phyloP scores from a whole-genome alignment of 2,329 filamentous ascomycete species.

The Cadophora malorum region DNA sequence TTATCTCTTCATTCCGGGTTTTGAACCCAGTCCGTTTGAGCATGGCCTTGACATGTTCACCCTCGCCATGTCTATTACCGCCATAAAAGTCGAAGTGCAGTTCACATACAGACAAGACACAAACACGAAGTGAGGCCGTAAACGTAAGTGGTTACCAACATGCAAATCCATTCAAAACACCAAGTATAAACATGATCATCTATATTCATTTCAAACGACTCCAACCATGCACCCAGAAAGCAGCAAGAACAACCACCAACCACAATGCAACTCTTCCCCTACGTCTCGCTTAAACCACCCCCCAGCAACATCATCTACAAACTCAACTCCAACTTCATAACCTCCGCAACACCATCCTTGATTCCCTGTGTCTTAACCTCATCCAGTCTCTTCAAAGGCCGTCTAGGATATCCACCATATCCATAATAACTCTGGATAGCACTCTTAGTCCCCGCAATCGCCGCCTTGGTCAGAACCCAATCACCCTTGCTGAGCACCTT shows the following conservation, averaged over 20 bases:
- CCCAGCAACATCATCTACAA: constrained; percentile 35
- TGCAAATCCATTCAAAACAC: not conserved
- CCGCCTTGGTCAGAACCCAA: constrained; percentile 82
- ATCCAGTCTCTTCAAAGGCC: constrained; percentile 72
- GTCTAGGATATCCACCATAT: constrained; percentile 78
- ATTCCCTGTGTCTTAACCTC: constrained; percentile 60
- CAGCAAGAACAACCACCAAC: not conserved
- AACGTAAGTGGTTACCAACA: not conserved
- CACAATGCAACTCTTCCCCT: not conserved
- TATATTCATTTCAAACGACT: constrained; percentile 3
- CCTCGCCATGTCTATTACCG: no score
- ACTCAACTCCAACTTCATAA: constrained; percentile 68
- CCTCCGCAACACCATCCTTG: constrained; percentile 63
- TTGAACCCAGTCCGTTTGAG: no score
- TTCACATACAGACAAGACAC: no score
- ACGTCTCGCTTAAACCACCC: constrained; percentile 4
- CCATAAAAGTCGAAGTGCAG: no score
- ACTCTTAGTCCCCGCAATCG: constrained; percentile 85
- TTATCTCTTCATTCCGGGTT: no score
- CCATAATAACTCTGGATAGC: constrained; percentile 82
- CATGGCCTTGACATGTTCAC: no score
- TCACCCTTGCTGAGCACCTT: constrained; percentile 79
- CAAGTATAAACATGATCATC: constrained; percentile 1
- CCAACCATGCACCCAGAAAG: constrained; percentile 1
- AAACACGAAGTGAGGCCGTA: no score